Base-by-base conservation (phyloP, 441 rosid species). In the Eruca vesicaria region DNA sequence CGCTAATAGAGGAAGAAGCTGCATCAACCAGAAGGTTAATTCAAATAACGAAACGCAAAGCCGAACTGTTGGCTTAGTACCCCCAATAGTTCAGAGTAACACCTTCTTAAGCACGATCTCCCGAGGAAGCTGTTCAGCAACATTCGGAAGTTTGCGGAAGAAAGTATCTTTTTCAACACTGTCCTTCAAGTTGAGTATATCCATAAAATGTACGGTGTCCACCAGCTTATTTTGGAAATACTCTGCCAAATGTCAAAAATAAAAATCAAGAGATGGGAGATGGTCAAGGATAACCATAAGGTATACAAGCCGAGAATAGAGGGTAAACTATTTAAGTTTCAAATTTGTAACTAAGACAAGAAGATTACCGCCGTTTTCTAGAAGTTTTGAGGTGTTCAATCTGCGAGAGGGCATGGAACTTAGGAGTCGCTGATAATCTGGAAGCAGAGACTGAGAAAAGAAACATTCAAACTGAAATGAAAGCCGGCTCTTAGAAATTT, bases 351-450 rank as follows among this genome's bases (percentile, higher is more conserved):
- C 35, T n/a, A 66, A 36, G 73, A 78, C 67, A 78, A 6, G 20
- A 57, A 75, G 63, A 90, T 83, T 71, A 96, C 99, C 98, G 71
- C 99, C 89, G 79, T 96, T 93, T 84, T 96, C 99, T 70, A 94
- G 72, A 75, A 96, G 97, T 80, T 96, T 96, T 50, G 98, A 82
- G 57, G 97, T 82, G 83, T 96, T 96, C 90, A 96, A 81, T 84
- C 99, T 96, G 81, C 99, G 99, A 77, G 98, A 87, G 72, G 99
- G 98, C 89, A 81, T 85, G 81, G 99, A 96, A 84, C 99, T 96
- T 83, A 96, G 85, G 63, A 96, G 93, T 78, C 99, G 91, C 90
- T 96, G 99, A 83, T 96, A 96, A 92, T 96, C 99, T 86, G 97
- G 98, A 90, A 96, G 99, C 85, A 96, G 88, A 81, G 98, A 88